Evolutionary conservation across 2,329 filamentous ascomycete genomes (phyloP).

Genomic region (Monosporascus sp.): DNA sequence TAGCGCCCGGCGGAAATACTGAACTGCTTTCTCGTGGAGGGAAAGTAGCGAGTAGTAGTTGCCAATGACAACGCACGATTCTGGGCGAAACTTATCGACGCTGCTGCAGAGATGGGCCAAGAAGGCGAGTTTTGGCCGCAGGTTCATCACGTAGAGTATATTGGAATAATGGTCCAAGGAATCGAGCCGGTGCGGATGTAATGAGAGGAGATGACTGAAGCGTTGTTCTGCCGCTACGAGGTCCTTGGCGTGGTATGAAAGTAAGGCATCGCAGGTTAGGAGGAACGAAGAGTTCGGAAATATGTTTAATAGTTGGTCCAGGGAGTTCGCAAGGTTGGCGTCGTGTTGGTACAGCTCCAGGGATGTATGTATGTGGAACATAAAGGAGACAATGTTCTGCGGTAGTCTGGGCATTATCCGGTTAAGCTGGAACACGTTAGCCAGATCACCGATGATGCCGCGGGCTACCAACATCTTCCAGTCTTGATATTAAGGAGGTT

Average conservation of each 20-base stretch:
- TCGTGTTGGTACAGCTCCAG: constrained; percentile 89
- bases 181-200: constrained; percentile 71
- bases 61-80: constrained; percentile 93
- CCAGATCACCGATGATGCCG: not conserved
- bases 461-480: constrained; percentile 65
- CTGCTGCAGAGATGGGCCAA: constrained; percentile 85
- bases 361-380: constrained; percentile 88
- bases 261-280: constrained; percentile 79
- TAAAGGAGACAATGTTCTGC: constrained; percentile 85
- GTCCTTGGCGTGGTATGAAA: constrained; percentile 87
- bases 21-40: constrained; percentile 94
- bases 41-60: constrained; percentile 96
- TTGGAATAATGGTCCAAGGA: constrained; percentile 95
- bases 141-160: constrained; percentile 88
- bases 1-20: constrained; percentile 91
- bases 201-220: constrained; percentile 75
- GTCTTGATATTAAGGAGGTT: constrained; percentile 68
- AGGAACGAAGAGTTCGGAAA: constrained; percentile 89
- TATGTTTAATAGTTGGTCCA: constrained; percentile 73
- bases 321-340: constrained; percentile 64
- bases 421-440: constrained; percentile 54
- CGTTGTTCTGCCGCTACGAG: constrained; percentile 62
- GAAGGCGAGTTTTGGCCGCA: constrained; percentile 85
- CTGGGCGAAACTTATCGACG: constrained; percentile 92
- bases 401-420: constrained; percentile 68